Base-by-base conservation (phyloP, 441 rosid genomes). In the Euphorbia corollata region DNA sequence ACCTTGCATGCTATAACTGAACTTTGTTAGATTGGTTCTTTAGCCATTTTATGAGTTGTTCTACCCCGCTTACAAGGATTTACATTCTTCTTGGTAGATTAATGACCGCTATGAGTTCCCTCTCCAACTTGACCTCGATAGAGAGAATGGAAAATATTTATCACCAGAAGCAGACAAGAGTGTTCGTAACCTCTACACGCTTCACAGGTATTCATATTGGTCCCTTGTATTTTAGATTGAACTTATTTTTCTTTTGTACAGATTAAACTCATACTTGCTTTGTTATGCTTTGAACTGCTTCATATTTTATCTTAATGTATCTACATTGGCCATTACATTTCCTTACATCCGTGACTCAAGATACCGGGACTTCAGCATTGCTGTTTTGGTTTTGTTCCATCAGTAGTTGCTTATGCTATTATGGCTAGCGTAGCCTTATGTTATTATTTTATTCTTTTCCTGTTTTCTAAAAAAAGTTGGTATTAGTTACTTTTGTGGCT, bases 81-180 rank as follows among this genome's bases (percentile, higher is more conserved):
- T 23, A 10, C 15, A 30, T 65, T 19, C 64, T n/a, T 18, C 22
- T 19, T 36, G 6, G 15, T 79, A 91, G 97, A 87, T 91, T 74
- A 91, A 91, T 80, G 97, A 91, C 68, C 93, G 93, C 63, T 91
- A 91, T 76, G 97, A 91, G 70, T 91, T 91, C 76, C 97, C 97
- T 72, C 87, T 89, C 74, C 83, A 89, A 83, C 96, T 91, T 76
- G 97, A 91, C 76, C 92, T 91, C 63, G 97, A 91, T 71, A 84
- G 88, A 84, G 96, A 86, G 41, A 63, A 83, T 73, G 85, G 96
- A 48, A 92, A 84, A 75, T 92, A 92, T 76, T 80, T 92, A 70
- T 89, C 98, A 67, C 96, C 96, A 56, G 96, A 92, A 0, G 96
- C 98, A 15, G 98, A 92, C 71, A 81, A 82, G 78, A 87, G 85